Base-by-base conservation (phyloP, 2,329 filamentous ascomycete genomes). In the Mariannaea elegans region DNA sequence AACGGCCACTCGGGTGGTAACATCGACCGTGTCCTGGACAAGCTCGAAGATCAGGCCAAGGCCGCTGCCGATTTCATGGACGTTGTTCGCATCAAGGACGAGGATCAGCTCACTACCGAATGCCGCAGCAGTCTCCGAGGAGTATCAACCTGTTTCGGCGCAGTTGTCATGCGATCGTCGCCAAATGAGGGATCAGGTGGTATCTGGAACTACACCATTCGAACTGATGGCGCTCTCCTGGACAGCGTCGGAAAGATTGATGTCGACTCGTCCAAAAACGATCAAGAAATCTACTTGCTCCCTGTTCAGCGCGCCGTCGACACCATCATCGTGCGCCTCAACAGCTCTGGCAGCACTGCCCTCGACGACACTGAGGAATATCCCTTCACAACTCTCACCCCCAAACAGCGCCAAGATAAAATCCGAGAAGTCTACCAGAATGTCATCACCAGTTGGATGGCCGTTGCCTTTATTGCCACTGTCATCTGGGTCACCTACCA, bases 401-500 rank as follows among this genome's bases (percentile, higher is more conserved):
- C 87, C 49, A 77, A 90, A 50, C 85, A 95, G 75, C 85, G 90
- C 12, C 79, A 86, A 5, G 82, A 87, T 19, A 74, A 83, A 6
- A 90, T 97, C 57, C 85, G 91, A 8, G 80, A 83, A 9, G 74
- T 84, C 4, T 97, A 93, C 73, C 92, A 94, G 82, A 63, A 66
- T 5, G 82, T 87, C 2, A 85, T 97, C 59, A 89, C 91, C 69
- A 87, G 90, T 66, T 91, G 92, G 64, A 81, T 97, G 64, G 92
- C 83, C 14, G 88, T 96, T 18, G 88, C 89, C 1, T 93, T 96
- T 71, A 88, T 96, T 69, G 86, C 93, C 48, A 90, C 88, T 18
- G 84, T 95, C 54, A 88, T 95, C 44, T 92, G 92, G 54, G 85
- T 97, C 23, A 90, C 89, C 34, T 97, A 97, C 73, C 93, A 97